phyloP scores from a whole-genome alignment of 2,329 filamentous ascomycete genomes.

The Ceratocystis colombiana region DNA sequence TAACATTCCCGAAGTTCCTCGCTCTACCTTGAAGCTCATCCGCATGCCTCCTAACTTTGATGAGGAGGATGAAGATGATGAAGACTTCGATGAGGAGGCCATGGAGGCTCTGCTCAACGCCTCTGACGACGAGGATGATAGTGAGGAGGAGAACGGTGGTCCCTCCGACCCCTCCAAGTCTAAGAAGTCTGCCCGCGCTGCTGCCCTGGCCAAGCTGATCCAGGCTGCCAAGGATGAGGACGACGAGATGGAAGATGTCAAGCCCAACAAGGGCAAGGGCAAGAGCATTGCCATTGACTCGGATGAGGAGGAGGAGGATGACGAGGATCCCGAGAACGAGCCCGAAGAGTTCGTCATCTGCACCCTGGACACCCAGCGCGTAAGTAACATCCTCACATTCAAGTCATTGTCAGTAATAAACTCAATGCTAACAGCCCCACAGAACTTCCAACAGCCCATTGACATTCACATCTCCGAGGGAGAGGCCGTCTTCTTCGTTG shows the following conservation, averaged over 20 bases:
- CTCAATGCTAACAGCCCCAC: conserved; percentile 25
- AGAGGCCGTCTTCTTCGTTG: conserved; percentile 86
- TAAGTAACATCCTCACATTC: conserved; percentile 39
- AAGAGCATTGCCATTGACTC: conserved; percentile 57
- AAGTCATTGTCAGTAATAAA: not conserved
- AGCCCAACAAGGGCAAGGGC: conserved; percentile 61
- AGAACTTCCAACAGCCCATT: conserved; percentile 92
- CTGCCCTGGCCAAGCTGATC: conserved; percentile 67
- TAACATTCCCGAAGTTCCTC: conserved; percentile 52
- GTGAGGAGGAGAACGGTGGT: conserved; percentile 69
- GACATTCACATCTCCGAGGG: conserved; percentile 84
- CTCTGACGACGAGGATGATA: conserved; percentile 44
- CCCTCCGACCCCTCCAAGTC: conserved; percentile 88
- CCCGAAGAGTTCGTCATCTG: conserved; percentile 89
- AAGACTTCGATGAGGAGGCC: conserved; percentile 59
- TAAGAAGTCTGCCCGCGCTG: conserved; percentile 56
- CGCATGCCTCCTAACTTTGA: conserved; percentile 55
- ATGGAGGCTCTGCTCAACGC: conserved; percentile 48
- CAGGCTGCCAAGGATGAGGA: conserved; percentile 44
- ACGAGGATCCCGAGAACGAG: conserved; percentile 49
- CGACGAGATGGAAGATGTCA: conserved; percentile 56
- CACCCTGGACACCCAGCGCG: conserved; percentile 86
- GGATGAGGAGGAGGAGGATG: conserved; percentile 48
- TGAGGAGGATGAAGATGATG: conserved; percentile 45
- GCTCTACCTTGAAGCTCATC: conserved; percentile 84